Conservation (phyloP, 768 basidiomycete species). For the Xerocomellus chrysenteron region DNA sequence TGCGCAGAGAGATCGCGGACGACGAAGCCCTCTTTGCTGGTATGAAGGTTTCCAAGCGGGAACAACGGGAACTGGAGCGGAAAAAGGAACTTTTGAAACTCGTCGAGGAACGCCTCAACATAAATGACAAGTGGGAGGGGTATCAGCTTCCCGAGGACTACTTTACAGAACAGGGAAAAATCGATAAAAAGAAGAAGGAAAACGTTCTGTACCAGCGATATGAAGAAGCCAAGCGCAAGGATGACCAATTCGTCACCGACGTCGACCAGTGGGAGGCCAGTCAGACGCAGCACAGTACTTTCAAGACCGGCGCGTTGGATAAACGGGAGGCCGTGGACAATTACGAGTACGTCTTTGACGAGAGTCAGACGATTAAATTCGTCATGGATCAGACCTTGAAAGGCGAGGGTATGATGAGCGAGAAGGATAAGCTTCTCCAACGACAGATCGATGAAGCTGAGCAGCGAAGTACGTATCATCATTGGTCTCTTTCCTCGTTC, state of each 20-base stretch:
- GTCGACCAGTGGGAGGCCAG: constrained; percentile 96
- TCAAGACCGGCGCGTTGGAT: constrained; percentile 91
- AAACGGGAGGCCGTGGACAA: constrained; percentile 77
- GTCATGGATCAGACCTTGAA: constrained; percentile 79
- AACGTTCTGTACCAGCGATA: constrained; percentile 92
- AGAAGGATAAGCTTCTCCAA: constrained; percentile 82
- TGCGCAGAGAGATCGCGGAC: constrained; percentile 91
- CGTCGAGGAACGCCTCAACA: constrained; percentile 91
- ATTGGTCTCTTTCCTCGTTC: not conserved
- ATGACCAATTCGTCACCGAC: constrained; percentile 94
- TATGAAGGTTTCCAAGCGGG: constrained; percentile 86
- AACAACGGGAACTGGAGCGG: constrained; percentile 74
- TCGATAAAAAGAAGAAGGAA: constrained; percentile 95
- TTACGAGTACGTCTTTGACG: constrained; percentile 98
- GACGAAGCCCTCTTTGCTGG: constrained; percentile 89
- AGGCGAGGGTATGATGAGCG: constrained; percentile 68
- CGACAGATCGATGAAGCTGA: constrained; percentile 91
- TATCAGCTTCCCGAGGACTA: constrained; percentile 98
- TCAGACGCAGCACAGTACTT: constrained; percentile 86
- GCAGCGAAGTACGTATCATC: constrained; percentile 65
- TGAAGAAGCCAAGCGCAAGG: constrained; percentile 88
- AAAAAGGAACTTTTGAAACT: constrained; percentile 92
- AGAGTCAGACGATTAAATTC: constrained; percentile 94
- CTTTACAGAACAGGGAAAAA: constrained; percentile 96
- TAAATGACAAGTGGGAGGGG: constrained; percentile 94